Evolutionary conservation across 2,329 filamentous ascomycete species (phyloP).

Genomic region (Plectosphaerella plurivora): DNA sequence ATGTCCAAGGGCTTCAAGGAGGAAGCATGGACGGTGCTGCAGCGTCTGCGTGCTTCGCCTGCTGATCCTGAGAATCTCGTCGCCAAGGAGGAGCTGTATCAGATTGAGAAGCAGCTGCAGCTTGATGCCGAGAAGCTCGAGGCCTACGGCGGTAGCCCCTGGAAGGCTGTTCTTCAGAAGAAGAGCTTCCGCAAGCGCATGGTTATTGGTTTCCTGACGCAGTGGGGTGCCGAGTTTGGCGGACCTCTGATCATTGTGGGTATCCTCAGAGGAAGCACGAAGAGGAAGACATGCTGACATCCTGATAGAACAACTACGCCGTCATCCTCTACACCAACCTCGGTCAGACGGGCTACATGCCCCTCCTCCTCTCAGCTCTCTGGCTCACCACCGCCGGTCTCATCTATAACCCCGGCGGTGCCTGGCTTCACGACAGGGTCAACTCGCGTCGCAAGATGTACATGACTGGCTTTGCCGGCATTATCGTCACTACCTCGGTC

Average conservation of each 20-base stretch:
- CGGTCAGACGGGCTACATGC: slow-evolving; percentile 33
- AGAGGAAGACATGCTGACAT: not conserved
- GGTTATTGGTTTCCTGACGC: slow-evolving; percentile 46
- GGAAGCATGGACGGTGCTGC: slow-evolving; percentile 38
- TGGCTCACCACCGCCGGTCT: slow-evolving; percentile 42
- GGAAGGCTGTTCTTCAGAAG: slow-evolving; percentile 40
- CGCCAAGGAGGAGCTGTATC: slow-evolving; percentile 40
- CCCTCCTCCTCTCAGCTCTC: slow-evolving; percentile 30
- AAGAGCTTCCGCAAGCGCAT: slow-evolving; percentile 45
- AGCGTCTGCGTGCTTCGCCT: slow-evolving; percentile 28
- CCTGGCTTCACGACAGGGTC: slow-evolving; percentile 42
- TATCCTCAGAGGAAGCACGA: slow-evolving; percentile 1
- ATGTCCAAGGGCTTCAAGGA: slow-evolving; percentile 38
- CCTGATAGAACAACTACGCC: slow-evolving; percentile 34
- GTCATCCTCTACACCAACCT: slow-evolving; percentile 33
- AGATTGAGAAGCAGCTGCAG: slow-evolving; percentile 39
- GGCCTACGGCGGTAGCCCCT: slow-evolving; percentile 30
- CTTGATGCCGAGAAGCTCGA: slow-evolving; percentile 36
- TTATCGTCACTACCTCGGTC: slow-evolving; percentile 27
- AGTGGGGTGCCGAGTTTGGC: slow-evolving; percentile 49
- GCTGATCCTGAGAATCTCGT: slow-evolving; percentile 33
- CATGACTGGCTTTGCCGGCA: slow-evolving; percentile 33
- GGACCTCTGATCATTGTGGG: slow-evolving; percentile 45
- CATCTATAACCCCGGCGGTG: slow-evolving; percentile 42
- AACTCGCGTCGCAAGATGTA: slow-evolving; percentile 41